These are phyloP conservation scores for Aquilaria agallochum DNA, from an alignment of 441 rosid species.

Conservation along the genomic window DNA sequence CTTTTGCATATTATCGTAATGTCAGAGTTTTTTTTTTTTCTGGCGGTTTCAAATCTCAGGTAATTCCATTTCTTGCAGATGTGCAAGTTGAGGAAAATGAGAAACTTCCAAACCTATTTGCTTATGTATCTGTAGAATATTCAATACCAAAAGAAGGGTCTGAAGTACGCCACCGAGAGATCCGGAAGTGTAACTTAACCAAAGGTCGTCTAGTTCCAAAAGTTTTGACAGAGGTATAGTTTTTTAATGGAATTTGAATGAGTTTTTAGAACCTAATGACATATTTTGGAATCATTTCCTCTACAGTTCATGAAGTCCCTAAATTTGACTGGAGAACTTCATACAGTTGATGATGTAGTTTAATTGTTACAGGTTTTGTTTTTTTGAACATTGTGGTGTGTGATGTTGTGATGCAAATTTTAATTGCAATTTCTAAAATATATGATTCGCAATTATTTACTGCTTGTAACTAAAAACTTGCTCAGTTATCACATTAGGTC, in stretches of 20 bases:
- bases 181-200: slow-evolving; percentile 72
- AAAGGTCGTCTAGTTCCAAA: slow-evolving; percentile 55
- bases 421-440: too few relatives aligned
- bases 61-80: slow-evolving; percentile 65
- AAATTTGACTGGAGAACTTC: too few relatives aligned
- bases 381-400: too few relatives aligned
- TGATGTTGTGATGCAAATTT: too few relatives aligned
- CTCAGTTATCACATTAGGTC: too few relatives aligned
- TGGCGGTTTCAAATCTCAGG: slow-evolving; percentile 34
- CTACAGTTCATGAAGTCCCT: too few relatives aligned
- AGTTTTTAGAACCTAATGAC: too few relatives aligned
- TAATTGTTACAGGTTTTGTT: too few relatives aligned
- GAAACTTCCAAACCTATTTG: slow-evolving; percentile 41
- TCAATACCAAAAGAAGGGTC: slow-evolving; percentile 22
- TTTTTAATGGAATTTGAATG: not conserved
- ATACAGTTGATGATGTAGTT: too few relatives aligned
- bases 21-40: slow-evolving; percentile 5
- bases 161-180: slow-evolving; percentile 44
- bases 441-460: too few relatives aligned
- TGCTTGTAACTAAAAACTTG: too few relatives aligned
- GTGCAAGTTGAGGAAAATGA: slow-evolving; percentile 31
- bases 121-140: slow-evolving; percentile 66
- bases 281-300: too few relatives aligned
- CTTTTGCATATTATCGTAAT: not conserved
- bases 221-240: slow-evolving; percentile 65